Evolutionary conservation across 495 filamentous ascomycete species (phyloP).

Genomic region (Amphirosellinia nigrospora): DNA sequence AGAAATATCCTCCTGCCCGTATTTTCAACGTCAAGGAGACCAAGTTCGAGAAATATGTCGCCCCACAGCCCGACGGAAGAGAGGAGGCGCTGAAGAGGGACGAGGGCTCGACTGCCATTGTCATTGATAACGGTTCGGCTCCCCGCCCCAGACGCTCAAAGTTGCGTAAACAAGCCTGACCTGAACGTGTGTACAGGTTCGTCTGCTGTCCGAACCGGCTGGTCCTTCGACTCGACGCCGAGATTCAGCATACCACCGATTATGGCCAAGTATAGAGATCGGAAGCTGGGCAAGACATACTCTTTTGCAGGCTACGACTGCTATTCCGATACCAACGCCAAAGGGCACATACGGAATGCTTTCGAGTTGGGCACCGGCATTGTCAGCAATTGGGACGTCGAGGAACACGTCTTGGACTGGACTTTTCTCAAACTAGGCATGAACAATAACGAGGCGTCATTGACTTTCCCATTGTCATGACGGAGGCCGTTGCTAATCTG

Average conservation of each 20-base stretch:
- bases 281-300: slow-evolving; percentile 86
- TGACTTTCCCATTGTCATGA: slow-evolving; percentile 91
- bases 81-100: slow-evolving; percentile 61
- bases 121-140: slow-evolving; percentile 91
- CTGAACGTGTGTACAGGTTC: slow-evolving; percentile 64
- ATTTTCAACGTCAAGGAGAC: slow-evolving; percentile 69
- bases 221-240: slow-evolving; percentile 85
- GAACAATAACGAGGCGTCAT: slow-evolving; percentile 72
- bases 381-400: slow-evolving; percentile 95
- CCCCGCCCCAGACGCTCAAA: background rate
- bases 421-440: slow-evolving; percentile 90
- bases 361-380: slow-evolving; percentile 92
- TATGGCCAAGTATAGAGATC: slow-evolving; percentile 91
- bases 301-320: slow-evolving; percentile 91
- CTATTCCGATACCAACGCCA: slow-evolving; percentile 89
- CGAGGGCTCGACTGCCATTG: slow-evolving; percentile 69
- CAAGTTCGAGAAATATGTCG: slow-evolving; percentile 75
- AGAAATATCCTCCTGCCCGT: slow-evolving; percentile 50
- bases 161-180: slow-evolving; percentile 25
- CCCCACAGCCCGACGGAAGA: slow-evolving; percentile 71
- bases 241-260: slow-evolving; percentile 83
- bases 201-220: slow-evolving; percentile 86
- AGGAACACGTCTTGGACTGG: slow-evolving; percentile 92
- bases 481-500: slow-evolving; percentile 90
- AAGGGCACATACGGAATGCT: slow-evolving; percentile 85